Evolutionary conservation across 371 early-diverging fungal species (phyloP).

Genomic region (Parasitella parasitica): DNA sequence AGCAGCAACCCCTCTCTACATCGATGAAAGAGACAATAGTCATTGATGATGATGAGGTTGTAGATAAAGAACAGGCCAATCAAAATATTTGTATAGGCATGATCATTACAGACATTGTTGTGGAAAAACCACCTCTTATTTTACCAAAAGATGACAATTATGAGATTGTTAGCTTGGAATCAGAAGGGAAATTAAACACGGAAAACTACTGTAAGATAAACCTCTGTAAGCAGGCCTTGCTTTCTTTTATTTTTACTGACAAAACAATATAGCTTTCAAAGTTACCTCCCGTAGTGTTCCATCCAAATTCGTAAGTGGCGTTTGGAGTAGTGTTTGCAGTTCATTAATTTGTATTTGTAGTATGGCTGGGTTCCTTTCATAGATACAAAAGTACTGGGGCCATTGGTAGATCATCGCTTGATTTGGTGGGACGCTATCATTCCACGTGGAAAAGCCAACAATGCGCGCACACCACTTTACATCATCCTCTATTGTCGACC

Average conservation of each 20-base stretch:
- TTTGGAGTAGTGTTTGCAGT: background rate
- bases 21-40: background rate
- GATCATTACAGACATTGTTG: conserved; percentile 45
- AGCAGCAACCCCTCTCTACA: too few relatives aligned
- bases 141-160: conserved; percentile 37
- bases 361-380: conserved; percentile 51
- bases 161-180: conserved; percentile 31
- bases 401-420: conserved; percentile 32
- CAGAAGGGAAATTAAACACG: conserved; percentile 34
- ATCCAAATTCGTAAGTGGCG: conserved; percentile 27
- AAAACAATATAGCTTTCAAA: conserved; percentile 25
- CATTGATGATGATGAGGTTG: background rate
- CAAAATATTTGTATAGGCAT: conserved; percentile 43
- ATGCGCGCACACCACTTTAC: conserved; percentile 33
- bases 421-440: conserved; percentile 53
- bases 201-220: conserved; percentile 35
- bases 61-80: conserved; percentile 30
- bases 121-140: conserved; percentile 21
- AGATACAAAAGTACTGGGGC: conserved; percentile 45
- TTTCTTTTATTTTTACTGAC: background rate
- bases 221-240: background rate
- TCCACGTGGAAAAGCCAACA: conserved; percentile 37
- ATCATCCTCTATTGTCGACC: conserved; percentile 45
- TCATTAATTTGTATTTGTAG: conserved; percentile 8
- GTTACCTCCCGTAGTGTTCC: conserved; percentile 25